Base-by-base conservation (phyloP, 495 filamentous ascomycete genomes). In the Bryoglossum gracile region DNA sequence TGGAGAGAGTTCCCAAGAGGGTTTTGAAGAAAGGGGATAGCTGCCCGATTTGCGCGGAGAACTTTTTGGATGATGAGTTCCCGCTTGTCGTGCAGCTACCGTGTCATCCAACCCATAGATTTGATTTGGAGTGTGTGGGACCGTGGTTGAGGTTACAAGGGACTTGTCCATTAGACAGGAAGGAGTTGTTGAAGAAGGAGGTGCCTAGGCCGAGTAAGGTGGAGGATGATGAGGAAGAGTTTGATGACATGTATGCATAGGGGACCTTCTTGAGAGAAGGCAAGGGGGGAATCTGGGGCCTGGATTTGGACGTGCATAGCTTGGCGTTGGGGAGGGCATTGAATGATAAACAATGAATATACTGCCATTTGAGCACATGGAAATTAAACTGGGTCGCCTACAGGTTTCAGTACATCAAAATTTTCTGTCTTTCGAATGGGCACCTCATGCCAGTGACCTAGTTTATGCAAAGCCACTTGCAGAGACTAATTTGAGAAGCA, bases 51-150 rank as follows among this genome's bases (percentile, higher is more conserved):
- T 98, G 92, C 64, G 80, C 76, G 18, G 87, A 89, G 59, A 68
- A 71, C 28, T 96, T 88, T 57, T 62, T 95, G 13, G 89, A 95
- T 34, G 86, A 85, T 70, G 67, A 58, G 58, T 77, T 89, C 55
- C 84, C 87, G 16, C 74, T 98, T 10, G 90, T 96, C 13, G 91
- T 96, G 24, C 77, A 81, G 54, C 71, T 98, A 46, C 87, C 89
- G 18, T 98, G 92, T 60, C 81, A 90, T 57, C 73, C 74, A 9
- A 78, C 73, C 17, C 92, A 98, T 63, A 61, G 80, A 21, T 96
- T 95, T 67, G 92, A 98, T 64, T 66, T 96, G 11, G 90, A 97
- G 63, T 98, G 92, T 62, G 85, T 98, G n/a, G 74, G 76, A 38
- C 91, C 92, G 1, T 98, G 92, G 92, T 62, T 98, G 61, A 75